Evolutionary conservation across 257 asterid species (phyloP).

Genomic region (Echium plantagineum): DNA sequence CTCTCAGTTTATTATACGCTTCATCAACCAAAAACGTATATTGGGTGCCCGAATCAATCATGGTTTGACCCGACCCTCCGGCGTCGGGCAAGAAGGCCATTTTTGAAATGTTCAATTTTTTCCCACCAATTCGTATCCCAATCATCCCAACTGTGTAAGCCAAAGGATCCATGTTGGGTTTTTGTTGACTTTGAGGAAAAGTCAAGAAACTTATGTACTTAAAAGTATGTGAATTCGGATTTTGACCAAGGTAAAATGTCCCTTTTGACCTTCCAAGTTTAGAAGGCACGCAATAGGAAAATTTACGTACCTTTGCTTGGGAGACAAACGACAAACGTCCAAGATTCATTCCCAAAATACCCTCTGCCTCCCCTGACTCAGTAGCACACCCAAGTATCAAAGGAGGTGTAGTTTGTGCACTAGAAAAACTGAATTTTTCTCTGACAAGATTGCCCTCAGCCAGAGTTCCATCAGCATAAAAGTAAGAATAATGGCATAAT

Average conservation of each 20-base stretch:
- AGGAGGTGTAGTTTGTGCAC: conserved; percentile 61
- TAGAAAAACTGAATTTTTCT: conserved; percentile 45
- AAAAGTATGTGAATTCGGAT: conserved; percentile 47
- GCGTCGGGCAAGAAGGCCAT: conserved; percentile 55
- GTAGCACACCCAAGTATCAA: conserved; percentile 61
- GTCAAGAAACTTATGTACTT: conserved; percentile 39
- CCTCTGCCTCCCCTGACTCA: conserved; percentile 54
- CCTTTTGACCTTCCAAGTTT: conserved; percentile 34
- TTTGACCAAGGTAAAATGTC: conserved; percentile 54
- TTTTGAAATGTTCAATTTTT: conserved; percentile 30
- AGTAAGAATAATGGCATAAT: conserved; percentile 68
- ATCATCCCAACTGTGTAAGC: conserved; percentile 59
- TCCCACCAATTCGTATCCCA: conserved; percentile 54
- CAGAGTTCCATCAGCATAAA: conserved; percentile 77
- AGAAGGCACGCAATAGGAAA: conserved; percentile 73
- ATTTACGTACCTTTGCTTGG: conserved; percentile 49
- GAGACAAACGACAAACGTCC: conserved; percentile 66
- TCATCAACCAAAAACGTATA: conserved; percentile 61
- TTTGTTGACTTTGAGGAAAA: conserved; percentile 42
- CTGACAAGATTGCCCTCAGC: conserved; percentile 85
- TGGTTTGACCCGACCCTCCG: conserved; percentile 79
- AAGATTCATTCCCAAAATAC: conserved; percentile 81
- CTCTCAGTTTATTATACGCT: conserved; percentile 44
- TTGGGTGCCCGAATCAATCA: conserved; percentile 82
- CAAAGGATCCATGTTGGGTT: conserved; percentile 66